phyloP scores from a whole-genome alignment of 768 basidiomycete genomes.

The Tylopilus rubrobrunneus region DNA sequence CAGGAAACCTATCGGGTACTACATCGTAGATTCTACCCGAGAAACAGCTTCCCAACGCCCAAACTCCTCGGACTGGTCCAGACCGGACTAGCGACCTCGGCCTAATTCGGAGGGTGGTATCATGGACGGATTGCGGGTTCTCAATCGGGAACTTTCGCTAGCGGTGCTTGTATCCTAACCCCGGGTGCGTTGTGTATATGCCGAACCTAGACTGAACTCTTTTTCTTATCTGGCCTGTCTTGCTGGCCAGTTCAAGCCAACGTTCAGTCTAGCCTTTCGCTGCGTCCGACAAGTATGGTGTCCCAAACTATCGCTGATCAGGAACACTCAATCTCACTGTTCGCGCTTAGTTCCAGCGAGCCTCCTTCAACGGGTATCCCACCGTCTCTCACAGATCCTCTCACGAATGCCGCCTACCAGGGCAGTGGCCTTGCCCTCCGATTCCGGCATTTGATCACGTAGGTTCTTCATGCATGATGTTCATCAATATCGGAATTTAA shows the following conservation, averaged over 20 bases:
- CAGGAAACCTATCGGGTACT: not conserved
- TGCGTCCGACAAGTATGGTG: not conserved
- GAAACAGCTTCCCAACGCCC: not conserved
- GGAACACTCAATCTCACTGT: slow-evolving; percentile 8
- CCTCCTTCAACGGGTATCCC: slow-evolving; percentile 5
- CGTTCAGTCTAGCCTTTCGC: too few relatives aligned
- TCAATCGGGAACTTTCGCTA: not conserved
- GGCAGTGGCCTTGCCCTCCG: not conserved
- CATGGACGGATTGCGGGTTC: not conserved
- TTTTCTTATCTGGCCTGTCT: not conserved
- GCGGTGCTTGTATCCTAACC: too few relatives aligned
- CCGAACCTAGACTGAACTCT: not conserved
- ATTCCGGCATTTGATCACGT: slow-evolving; percentile 7
- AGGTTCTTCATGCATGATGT: slow-evolving; percentile 4
- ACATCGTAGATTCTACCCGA: not conserved
- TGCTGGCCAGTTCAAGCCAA: not conserved
- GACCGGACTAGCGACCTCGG: not conserved
- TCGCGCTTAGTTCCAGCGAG: slow-evolving; percentile 7
- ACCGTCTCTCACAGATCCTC: slow-evolving; percentile 20
- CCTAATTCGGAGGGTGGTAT: not conserved
- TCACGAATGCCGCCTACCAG: slow-evolving; percentile 16
- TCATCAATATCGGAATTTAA: slow-evolving; percentile 18
- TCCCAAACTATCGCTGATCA: slow-evolving; percentile 22
- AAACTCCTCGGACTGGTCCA: slow-evolving; percentile 20
- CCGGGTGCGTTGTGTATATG: too few relatives aligned